These are phyloP conservation scores for Diaporthe destruens DNA, from an alignment of 2,329 filamentous ascomycete genomes.

Conservation along the genomic window DNA sequence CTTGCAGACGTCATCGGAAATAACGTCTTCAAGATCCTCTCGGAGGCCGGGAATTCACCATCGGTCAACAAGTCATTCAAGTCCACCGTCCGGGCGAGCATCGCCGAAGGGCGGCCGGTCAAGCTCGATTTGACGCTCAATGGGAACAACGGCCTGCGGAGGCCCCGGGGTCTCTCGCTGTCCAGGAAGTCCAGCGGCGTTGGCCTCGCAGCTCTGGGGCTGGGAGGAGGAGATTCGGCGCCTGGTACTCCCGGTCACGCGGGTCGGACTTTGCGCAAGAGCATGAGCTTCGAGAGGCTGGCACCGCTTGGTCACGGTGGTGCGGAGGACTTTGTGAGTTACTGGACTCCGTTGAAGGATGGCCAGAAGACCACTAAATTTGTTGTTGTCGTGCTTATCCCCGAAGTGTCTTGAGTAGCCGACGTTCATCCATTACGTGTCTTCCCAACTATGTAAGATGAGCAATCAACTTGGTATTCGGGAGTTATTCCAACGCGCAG, in stretches of 20 bases:
- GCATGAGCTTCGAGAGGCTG: slow-evolving; percentile 35
- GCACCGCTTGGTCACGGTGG: neutral
- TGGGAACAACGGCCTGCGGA: neutral
- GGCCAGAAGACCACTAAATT: slow-evolving; percentile 1
- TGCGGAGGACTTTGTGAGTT: slow-evolving; percentile 27
- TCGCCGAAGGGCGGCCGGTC: slow-evolving; percentile 27
- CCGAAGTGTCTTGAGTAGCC: slow-evolving; percentile 26
- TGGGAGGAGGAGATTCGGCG: neutral
- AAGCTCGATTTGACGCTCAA: slow-evolving; percentile 35
- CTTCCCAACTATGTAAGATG: neutral
- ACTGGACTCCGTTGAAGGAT: slow-evolving; percentile 39
- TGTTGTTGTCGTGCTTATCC: slow-evolving; percentile 37
- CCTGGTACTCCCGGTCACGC: neutral
- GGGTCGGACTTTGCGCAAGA: slow-evolving; percentile 10
- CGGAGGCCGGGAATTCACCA: slow-evolving; percentile 24
- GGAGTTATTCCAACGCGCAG: neutral
- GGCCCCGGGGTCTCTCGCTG: slow-evolving; percentile 26
- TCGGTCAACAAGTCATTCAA: slow-evolving; percentile 36
- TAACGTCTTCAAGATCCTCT: slow-evolving; percentile 36
- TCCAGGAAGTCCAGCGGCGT: slow-evolving; percentile 27
- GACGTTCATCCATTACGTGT: neutral
- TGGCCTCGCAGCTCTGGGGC: neutral
- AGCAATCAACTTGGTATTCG: neutral
- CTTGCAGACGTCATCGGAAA: slow-evolving; percentile 17
- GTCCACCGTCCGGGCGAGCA: slow-evolving; percentile 14